Evolutionary conservation across 1,284 basidiomycete species (phyloP).

Genomic region (Thelephora terrestris): DNA sequence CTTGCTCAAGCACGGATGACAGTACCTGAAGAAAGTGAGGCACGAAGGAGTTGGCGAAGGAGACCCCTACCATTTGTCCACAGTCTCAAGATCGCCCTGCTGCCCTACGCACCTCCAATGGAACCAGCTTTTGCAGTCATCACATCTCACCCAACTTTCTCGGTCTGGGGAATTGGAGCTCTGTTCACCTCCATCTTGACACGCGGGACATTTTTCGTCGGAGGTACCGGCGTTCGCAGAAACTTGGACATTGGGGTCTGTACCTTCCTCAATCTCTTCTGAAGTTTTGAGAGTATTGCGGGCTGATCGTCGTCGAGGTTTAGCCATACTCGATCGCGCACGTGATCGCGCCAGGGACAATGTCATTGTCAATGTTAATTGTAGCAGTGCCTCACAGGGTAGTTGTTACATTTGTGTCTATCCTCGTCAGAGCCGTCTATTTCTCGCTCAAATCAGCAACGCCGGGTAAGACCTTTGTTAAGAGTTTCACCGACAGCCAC

Average conservation of each 20-base stretch:
- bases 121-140: constrained; percentile 71
- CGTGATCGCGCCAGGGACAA: too few relatives aligned
- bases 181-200: constrained; percentile 8
- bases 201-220: constrained; percentile 16
- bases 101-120: constrained; percentile 74
- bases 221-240: not conserved
- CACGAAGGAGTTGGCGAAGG: not conserved
- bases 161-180: constrained; percentile 28
- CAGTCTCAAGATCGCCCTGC: constrained; percentile 46
- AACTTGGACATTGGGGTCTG: not conserved
- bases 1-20: constrained; percentile 46
- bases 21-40: constrained; percentile 45
- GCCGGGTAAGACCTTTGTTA: constrained; percentile 63
- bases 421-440: constrained; percentile 14
- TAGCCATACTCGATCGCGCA: not conserved
- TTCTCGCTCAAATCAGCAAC: constrained; percentile 76
- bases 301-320: not conserved
- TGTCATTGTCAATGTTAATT: too few relatives aligned
- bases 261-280: not conserved
- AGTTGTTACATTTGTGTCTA: not conserved
- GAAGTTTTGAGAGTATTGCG: not conserved
- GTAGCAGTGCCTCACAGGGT: not conserved
- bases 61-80: constrained; percentile 44
- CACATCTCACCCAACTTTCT: constrained; percentile 67
- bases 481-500: not conserved